Base-by-base conservation (phyloP, 1,139 yeast species). In the Chernovozyma sophiae-reginae region DNA sequence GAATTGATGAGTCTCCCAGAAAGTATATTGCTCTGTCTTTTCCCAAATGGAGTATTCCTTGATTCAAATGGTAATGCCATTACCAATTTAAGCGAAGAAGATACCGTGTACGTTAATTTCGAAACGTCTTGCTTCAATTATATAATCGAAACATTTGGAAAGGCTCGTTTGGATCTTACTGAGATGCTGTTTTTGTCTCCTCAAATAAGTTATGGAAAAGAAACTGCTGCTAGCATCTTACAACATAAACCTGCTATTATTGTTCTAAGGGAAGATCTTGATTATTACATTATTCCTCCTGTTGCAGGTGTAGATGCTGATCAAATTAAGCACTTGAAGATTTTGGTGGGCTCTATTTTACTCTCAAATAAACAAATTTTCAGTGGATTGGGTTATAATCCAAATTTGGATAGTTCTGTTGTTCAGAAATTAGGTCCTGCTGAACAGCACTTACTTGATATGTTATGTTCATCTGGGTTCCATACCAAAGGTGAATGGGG, bases 401-500 rank as follows among this genome's bases (percentile, higher is more conserved):
- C 62, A 4, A 43, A 52, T 17, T 40, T 55, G 15, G 56, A 64
- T 4, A 44, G 49, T 1, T 31, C 51, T 2, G 42, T 66, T 3
- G 68, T 57, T 4, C 78, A 77, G 46, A 68, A 66, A 23, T 65
- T 86, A 39, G 96, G 95, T 3, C 84, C 96, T 6, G 97, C 98
- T 1, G 99, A 94, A 58, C 92, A 85, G 56, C 97, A 92, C 60
- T 69, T 94, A 37, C 77, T 87, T 61, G 97, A 89, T 46, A 94
- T 94, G 98, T 73, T 94, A 37, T 89, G 97, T 52, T 74, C 94
- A 0, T 82, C 95, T 1, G 99, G 99, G 1, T 86, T 90, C 48
- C 62, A 69, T 4, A 64, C 74, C 7, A 69, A 70, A 23, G 90
- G 86, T 31, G 54, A 58, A 17, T 94, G 99, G 99, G 97, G 96